These are phyloP conservation scores for Neurospora sp. DNA, from an alignment of 495 filamentous ascomycete species.

Conservation along the genomic window DNA sequence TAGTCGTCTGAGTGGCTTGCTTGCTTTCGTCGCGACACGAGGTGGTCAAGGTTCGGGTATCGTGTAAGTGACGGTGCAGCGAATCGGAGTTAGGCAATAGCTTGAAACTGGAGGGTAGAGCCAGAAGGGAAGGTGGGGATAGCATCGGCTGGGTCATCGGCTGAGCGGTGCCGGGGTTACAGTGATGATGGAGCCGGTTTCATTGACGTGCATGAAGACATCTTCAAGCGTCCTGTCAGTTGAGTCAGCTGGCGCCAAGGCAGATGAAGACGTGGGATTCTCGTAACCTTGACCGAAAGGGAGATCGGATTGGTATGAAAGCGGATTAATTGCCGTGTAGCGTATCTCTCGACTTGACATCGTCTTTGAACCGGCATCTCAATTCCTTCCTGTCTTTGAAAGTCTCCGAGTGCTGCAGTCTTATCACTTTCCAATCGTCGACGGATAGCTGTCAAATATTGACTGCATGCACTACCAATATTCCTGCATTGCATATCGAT, in stretches of 20 bases:
- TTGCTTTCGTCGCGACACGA: not conserved
- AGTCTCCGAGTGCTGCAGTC: not conserved
- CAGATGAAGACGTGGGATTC: not conserved
- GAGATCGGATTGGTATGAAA: not conserved
- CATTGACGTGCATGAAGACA: not conserved
- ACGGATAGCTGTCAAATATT: not conserved
- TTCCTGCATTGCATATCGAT: too few relatives aligned
- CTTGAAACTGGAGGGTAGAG: not conserved
- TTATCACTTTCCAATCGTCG: not conserved
- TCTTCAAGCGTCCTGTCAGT: not conserved
- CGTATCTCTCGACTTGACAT: not conserved
- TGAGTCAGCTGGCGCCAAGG: not conserved
- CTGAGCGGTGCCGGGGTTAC: not conserved
- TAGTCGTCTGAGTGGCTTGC: not conserved
- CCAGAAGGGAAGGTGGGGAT: not conserved
- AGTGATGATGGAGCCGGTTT: not conserved
- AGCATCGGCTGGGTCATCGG: not conserved
- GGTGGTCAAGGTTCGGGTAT: not conserved
- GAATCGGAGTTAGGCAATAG: not conserved
- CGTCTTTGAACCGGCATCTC: not conserved
- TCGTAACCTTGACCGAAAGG: not conserved
- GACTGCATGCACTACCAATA: too few relatives aligned
- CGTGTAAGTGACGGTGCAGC: not conserved
- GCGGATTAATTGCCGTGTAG: not conserved
- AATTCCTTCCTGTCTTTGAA: not conserved